A percentile compares a stretch with the other conserved stretches of the same genome.
Evolutionary conservation across 129 eudicot genomes (phyloP).

Genomic region (Rutidosis leptorrhynchoides): DNA sequence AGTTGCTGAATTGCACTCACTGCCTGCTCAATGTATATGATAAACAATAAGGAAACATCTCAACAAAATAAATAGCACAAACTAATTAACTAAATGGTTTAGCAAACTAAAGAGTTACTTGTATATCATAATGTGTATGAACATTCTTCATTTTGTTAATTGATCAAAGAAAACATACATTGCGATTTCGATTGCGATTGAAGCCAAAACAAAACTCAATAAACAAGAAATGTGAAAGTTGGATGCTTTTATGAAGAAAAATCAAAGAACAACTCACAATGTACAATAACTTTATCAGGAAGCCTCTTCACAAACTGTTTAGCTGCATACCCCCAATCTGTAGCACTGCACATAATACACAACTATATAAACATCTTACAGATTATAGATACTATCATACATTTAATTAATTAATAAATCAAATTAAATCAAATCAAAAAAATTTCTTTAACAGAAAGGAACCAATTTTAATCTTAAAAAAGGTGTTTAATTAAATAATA

Average conservation of each 20-base stretch:
- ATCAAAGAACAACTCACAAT: slow-evolving; percentile 48
- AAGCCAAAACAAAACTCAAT: neutral
- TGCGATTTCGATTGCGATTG: too few species aligned
- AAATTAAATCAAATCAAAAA: neutral
- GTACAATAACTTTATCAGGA: slow-evolving; percentile 80
- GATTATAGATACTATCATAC: neutral
- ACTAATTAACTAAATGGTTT: neutral
- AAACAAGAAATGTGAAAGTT: neutral
- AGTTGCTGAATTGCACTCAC: slow-evolving; percentile 67
- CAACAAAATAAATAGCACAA: neutral
- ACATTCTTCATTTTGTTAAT: slow-evolving; percentile 5
- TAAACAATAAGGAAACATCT: slow-evolving; percentile 8
- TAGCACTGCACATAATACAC: slow-evolving; percentile 49
- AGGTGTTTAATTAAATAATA: too few species aligned
- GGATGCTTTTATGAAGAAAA: neutral
- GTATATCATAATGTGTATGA: neutral
- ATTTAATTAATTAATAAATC: neutral
- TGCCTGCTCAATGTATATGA: slow-evolving; percentile 51
- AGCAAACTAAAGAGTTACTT: neutral
- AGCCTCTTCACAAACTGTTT: slow-evolving; percentile 74
- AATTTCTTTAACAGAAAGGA: neutral
- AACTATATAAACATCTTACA: slow-evolving; percentile 13
- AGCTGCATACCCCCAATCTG: slow-evolving; percentile 89
- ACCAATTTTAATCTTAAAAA: slow-evolving; percentile 17
- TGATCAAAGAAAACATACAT: neutral